Percentiles rank a stretch among this genome's conserved stretches.
phyloP scores from a whole-genome alignment of 306 rosid species.

The Cucurbita argyrosperma region DNA sequence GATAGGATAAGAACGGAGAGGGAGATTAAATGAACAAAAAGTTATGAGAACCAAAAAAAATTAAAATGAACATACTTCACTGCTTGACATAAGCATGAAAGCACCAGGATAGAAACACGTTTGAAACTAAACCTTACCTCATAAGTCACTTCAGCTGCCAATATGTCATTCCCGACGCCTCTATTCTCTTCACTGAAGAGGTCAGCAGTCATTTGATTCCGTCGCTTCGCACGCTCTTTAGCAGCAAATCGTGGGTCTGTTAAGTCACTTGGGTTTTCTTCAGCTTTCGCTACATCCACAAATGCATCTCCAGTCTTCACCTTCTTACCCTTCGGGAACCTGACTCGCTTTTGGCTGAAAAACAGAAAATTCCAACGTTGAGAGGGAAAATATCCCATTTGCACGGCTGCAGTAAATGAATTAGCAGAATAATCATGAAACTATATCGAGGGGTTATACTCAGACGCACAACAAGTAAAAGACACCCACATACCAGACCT shows the following conservation, averaged over 20 bases:
- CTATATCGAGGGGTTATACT: background rate
- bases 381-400: background rate
- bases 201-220: slow-evolving; percentile 42
- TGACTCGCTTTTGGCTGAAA: slow-evolving; percentile 29
- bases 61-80: background rate
- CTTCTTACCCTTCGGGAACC: slow-evolving; percentile 91
- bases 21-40: background rate
- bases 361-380: background rate
- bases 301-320: slow-evolving; percentile 38
- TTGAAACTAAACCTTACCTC: slow-evolving; percentile 26
- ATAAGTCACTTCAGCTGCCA: slow-evolving; percentile 48
- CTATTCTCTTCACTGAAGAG: slow-evolving; percentile 33
- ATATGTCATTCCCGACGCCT: slow-evolving; percentile 21
- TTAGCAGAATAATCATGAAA: background rate
- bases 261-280: slow-evolving; percentile 15
- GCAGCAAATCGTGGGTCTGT: slow-evolving; percentile 40
- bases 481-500: background rate
- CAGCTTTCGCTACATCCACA: slow-evolving; percentile 17
- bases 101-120: background rate
- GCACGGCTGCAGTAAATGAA: background rate
- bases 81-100: background rate
- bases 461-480: background rate
- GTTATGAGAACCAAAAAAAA: background rate
- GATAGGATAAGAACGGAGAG: no score
- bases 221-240: slow-evolving; percentile 44